These are phyloP conservation scores for Carallia brachiata DNA, from an alignment of 345 rosid species.

Conservation along the genomic window DNA sequence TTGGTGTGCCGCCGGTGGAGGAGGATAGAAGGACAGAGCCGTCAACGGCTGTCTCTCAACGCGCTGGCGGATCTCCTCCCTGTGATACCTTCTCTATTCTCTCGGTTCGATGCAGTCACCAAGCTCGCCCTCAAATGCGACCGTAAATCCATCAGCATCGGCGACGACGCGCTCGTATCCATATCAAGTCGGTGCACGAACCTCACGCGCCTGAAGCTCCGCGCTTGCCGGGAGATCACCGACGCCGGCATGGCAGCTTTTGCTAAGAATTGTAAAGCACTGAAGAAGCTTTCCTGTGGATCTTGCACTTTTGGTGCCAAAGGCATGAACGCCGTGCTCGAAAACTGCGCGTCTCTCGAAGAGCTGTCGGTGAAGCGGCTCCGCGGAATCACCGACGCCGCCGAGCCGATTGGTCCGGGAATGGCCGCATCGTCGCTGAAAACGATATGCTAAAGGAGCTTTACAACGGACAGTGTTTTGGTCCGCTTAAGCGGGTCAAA, in stretches of 20 bases:
- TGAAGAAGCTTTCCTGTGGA: conserved; percentile 51
- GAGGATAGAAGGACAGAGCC: conserved; percentile 20
- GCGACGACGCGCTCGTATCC: conserved; percentile 19
- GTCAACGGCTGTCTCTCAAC: conserved; percentile 4
- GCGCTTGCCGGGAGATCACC: conserved; percentile 67
- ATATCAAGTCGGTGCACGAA: conserved; percentile 60
- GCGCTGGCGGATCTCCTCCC: conserved; percentile 7
- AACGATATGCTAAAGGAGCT: conserved; percentile 41
- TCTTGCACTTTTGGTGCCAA: conserved; percentile 38
- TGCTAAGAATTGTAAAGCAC: conserved; percentile 55
- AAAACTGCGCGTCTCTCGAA: conserved; percentile 37
- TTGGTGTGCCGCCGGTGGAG: conserved; percentile 39
- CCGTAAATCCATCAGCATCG: conserved; percentile 39
- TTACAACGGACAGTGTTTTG: conserved; percentile 41
- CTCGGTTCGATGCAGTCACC: conserved; percentile 39
- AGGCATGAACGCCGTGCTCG: conserved; percentile 34
- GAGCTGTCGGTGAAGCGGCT: conserved; percentile 47
- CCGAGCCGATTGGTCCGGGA: neutral
- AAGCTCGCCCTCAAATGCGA: conserved; percentile 47
- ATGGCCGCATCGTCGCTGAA: conserved; percentile 1
- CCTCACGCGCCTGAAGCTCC: conserved; percentile 70
- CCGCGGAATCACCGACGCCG: conserved; percentile 12
- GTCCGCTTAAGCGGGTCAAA: conserved; percentile 26
- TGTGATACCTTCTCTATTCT: conserved; percentile 28
- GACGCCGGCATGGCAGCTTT: conserved; percentile 58